A percentile compares a stretch with the other conserved stretches of the same genome.
Evolutionary conservation across 2,329 filamentous ascomycete species (phyloP).

Genomic region (Aspergillus bombycis): DNA sequence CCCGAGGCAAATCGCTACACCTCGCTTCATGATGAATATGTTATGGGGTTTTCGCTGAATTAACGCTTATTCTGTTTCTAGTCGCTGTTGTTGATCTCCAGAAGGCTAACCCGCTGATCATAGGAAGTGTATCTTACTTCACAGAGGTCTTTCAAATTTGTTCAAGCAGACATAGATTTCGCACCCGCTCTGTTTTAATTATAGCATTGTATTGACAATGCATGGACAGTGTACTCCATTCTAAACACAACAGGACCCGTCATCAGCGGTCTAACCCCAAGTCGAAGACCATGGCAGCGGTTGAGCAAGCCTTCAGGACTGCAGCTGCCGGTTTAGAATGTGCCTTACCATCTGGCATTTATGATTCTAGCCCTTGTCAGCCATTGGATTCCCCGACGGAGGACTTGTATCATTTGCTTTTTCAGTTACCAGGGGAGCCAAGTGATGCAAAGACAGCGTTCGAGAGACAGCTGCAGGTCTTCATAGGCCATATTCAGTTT

Average conservation of each 20-base stretch:
- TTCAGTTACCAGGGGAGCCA: neutral
- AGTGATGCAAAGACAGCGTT: neutral
- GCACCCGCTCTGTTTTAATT: neutral
- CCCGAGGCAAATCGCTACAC: neutral
- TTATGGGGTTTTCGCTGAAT: neutral
- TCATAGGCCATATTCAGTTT: neutral
- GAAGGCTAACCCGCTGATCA: neutral
- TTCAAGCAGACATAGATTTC: neutral
- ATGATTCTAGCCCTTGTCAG: neutral
- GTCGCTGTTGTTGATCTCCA: neutral
- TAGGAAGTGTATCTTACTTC: neutral
- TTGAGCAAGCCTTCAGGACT: neutral
- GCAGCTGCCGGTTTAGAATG: neutral
- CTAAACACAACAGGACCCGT: neutral
- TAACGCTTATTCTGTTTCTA: neutral
- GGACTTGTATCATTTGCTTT: neutral
- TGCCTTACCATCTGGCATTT: neutral
- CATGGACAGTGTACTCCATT: neutral
- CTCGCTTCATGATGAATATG: neutral
- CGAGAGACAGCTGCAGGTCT: neutral
- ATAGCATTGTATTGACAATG: neutral
- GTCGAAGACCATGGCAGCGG: neutral
- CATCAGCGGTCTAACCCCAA: neutral
- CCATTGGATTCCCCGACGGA: neutral
- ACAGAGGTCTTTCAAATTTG: neutral